Percentiles rank a stretch among this genome's conserved stretches.
phyloP scores from a whole-genome alignment of 2,329 filamentous ascomycete genomes.

The Ramichloridium luteum region DNA sequence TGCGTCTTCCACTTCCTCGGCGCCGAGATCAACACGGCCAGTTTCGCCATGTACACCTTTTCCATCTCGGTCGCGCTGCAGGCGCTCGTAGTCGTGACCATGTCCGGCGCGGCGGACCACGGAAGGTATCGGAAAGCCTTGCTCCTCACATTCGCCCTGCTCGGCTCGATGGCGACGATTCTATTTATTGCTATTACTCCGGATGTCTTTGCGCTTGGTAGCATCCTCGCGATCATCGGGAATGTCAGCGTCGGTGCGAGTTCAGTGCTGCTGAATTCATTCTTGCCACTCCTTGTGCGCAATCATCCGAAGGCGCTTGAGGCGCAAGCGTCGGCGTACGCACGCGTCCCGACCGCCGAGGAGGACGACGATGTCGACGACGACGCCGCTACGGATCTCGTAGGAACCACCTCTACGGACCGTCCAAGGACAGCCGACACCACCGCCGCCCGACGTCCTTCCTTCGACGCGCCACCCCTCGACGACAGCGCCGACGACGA shows the following conservation, averaged over 20 bases:
- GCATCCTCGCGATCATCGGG: conserved; percentile 72
- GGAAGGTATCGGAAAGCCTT: conserved; percentile 78
- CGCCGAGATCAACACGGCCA: conserved; percentile 82
- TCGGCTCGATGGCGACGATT: conserved; percentile 76
- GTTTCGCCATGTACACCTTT: conserved; percentile 98
- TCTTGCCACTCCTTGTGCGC: conserved; percentile 78
- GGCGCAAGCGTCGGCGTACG: neutral
- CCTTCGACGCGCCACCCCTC: neutral
- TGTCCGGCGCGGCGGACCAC: conserved; percentile 92
- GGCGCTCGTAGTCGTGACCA: conserved; percentile 82
- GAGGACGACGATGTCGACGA: neutral
- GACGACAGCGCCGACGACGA: conserved; percentile 14
- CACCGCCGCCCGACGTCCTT: neutral
- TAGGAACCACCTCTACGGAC: neutral
- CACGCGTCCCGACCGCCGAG: neutral
- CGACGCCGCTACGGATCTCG: neutral
- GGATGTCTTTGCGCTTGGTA: conserved; percentile 65
- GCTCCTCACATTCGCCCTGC: conserved; percentile 70
- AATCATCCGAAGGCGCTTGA: conserved; percentile 53
- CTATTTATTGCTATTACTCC: conserved; percentile 69
- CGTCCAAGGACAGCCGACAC: no score
- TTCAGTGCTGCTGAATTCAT: conserved; percentile 91
- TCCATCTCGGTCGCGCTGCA: conserved; percentile 83
- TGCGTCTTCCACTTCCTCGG: conserved; percentile 77
- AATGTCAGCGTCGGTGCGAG: conserved; percentile 93